Evolutionary conservation across 176 grass and related monocot species (phyloP).

Genomic region (Pontederia crassipes): DNA sequence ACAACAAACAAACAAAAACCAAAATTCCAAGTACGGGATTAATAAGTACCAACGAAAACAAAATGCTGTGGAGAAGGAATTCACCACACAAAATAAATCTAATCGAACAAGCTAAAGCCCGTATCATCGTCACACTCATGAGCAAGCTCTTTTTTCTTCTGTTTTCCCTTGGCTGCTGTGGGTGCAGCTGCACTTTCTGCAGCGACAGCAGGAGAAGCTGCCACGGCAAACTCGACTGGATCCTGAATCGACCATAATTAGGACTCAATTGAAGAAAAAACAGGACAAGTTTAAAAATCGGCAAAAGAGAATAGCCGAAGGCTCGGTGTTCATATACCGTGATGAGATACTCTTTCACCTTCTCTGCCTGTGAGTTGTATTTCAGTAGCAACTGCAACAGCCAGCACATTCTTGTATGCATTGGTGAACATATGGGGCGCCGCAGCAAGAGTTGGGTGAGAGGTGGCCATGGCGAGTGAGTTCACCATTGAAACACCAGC

Average conservation of each 20-base stretch:
- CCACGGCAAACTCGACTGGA: slow-evolving; percentile 8
- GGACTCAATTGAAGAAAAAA: neutral
- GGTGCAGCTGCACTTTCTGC: neutral
- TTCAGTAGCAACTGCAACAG: slow-evolving; percentile 4
- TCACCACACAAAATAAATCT: neutral
- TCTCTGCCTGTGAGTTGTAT: slow-evolving; percentile 1
- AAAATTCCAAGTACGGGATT: too few relatives aligned
- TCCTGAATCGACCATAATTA: neutral
- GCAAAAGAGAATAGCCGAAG: neutral
- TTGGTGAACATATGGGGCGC: slow-evolving; percentile 15
- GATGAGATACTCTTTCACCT: slow-evolving; percentile 2
- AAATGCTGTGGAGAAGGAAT: too few relatives aligned
- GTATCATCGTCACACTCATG: slow-evolving; percentile 5
- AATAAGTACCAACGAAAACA: too few relatives aligned
- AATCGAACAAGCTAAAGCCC: slow-evolving; percentile 19
- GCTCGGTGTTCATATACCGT: neutral
- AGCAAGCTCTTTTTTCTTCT: slow-evolving; percentile 7
- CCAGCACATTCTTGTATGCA: slow-evolving; percentile 11
- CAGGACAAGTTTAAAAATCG: neutral
- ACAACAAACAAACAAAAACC: too few relatives aligned
- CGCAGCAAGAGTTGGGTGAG: slow-evolving; percentile 7
- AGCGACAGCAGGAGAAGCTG: neutral
- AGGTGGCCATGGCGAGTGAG: slow-evolving; percentile 3
- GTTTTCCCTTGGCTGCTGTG: neutral
- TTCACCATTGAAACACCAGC: neutral